Evolutionary conservation across 805 yeast genomes (phyloP).

Genomic region (Saccharomycopsis guyanensis): DNA sequence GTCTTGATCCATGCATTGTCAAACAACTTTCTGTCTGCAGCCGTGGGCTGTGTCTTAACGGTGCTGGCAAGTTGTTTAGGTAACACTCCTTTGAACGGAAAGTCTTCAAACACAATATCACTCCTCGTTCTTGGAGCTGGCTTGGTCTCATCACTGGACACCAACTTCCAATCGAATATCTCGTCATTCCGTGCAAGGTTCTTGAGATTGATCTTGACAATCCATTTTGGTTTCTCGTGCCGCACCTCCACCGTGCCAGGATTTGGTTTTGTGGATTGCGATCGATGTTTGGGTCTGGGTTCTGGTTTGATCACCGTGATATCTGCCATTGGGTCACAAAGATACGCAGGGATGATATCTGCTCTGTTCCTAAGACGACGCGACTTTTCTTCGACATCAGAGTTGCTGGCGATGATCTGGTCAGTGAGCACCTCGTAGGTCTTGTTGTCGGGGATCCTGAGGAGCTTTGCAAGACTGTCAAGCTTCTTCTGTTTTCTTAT

Average conservation of each 20-base stretch:
- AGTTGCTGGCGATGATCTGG: conserved; percentile 24
- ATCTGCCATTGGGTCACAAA: not conserved
- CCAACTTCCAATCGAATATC: conserved; percentile 7
- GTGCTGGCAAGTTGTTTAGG: conserved; percentile 53
- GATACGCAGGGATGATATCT: not conserved
- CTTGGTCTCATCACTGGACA: not conserved
- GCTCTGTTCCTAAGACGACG: conserved; percentile 21
- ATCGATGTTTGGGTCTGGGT: not conserved
- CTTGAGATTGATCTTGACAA: conserved; percentile 15
- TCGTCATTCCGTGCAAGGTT: conserved; percentile 7
- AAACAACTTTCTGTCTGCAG: conserved; percentile 43
- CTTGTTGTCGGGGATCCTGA: conserved; percentile 34
- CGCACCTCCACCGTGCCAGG: not conserved
- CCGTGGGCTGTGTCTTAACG: conserved; percentile 51
- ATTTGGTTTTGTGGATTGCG: not conserved
- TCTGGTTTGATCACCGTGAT: not conserved
- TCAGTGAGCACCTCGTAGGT: conserved; percentile 31
- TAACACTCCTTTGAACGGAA: conserved; percentile 64
- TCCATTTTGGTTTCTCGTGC: not conserved
- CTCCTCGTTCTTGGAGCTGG: not conserved
- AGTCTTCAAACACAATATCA: conserved; percentile 32
- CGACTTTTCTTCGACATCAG: conserved; percentile 22
- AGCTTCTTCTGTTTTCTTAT: conserved; percentile 14
- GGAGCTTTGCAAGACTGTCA: conserved; percentile 25
- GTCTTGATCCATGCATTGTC: conserved; percentile 34